Conservation (phyloP, 2,329 filamentous ascomycete genomes). For the Zalaria sp. region DNA sequence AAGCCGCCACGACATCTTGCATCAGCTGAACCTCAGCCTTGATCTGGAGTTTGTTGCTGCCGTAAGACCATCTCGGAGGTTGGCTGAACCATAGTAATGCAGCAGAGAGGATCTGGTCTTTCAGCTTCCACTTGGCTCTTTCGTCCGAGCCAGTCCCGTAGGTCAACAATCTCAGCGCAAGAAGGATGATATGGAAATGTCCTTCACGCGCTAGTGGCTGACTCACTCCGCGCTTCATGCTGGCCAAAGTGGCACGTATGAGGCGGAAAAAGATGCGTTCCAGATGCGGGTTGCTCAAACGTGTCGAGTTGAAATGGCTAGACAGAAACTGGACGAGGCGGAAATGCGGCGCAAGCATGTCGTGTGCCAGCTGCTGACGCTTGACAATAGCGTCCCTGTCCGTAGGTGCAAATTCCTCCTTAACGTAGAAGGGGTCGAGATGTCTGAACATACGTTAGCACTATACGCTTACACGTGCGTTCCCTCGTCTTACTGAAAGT, state of each 20-base stretch:
- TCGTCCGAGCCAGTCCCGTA: slow-evolving; percentile 52
- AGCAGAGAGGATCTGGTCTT: slow-evolving; percentile 77
- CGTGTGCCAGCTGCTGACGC: slow-evolving; percentile 65
- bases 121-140: slow-evolving; percentile 63
- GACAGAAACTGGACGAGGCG: slow-evolving; percentile 76
- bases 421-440: slow-evolving; percentile 77
- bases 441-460: slow-evolving; percentile 28
- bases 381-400: slow-evolving; percentile 62
- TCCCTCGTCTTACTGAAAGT: slow-evolving; percentile 40
- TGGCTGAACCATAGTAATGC: slow-evolving; percentile 79
- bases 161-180: slow-evolving; percentile 65
- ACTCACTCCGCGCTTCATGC: slow-evolving; percentile 52
- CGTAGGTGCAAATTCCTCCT: slow-evolving; percentile 84
- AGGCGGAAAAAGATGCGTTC: slow-evolving; percentile 72
- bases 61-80: slow-evolving; percentile 84
- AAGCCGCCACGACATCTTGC: slow-evolving; percentile 53
- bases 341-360: slow-evolving; percentile 74
- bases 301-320: slow-evolving; percentile 88
- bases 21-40: slow-evolving; percentile 83
- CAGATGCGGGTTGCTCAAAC: slow-evolving; percentile 69
- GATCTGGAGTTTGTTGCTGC: slow-evolving; percentile 81
- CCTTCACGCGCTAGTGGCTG: slow-evolving; percentile 85
- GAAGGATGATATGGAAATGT: slow-evolving; percentile 77
- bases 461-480: background rate
- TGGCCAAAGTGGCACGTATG: slow-evolving; percentile 63